Base-by-base conservation (phyloP, 2,329 filamentous ascomycete species). In the Alternaria incomplexa region DNA sequence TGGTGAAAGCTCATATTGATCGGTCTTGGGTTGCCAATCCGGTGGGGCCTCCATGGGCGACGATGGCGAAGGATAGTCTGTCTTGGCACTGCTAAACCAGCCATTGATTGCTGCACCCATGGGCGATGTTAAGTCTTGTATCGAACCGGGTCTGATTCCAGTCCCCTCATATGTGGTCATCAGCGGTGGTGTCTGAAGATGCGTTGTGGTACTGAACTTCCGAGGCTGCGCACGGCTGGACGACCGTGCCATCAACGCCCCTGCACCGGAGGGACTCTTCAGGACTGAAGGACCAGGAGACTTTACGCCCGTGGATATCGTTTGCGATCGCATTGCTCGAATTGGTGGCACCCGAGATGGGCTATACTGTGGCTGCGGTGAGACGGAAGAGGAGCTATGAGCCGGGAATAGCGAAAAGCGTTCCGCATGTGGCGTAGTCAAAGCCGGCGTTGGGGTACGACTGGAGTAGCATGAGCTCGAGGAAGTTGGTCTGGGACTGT, bases 91-190 rank as follows among this genome's bases (percentile, higher is more conserved):
- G 22, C 50, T 59, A 20, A 67, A 68, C 54, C 64, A 69, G 12
- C 61, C 57, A 32, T 63, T 64, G 47, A 70, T 65, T 6, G 68
- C 65, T 12, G 63, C 57, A n/a, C 61, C 61, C 64, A 69, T 67
- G 2, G 63, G 65, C 8, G 69, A 65, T 8, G 56, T 63, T 3
- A 64, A 6, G 5, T 68, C 63, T 20, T 65, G 61, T 8, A 57
- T 43, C 3, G 67, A 63, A 6, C 12, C 40, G 45, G 60, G 62
- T 36, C 53, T 46, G 7, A 25, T 23, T 2, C 1, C 26, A 6
- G 20, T 28, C 5, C 28, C 20, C 5, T 57, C 47, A 25, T 44
- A 26, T 17, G 17, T 58, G 5, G 46, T 51, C 3, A 60, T 62
- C 9, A 56, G 48, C 6, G 56, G 50, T 11, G 62, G 58, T 4